Conservation (phyloP, 768 basidiomycete genomes). For the Mycena vitilis region DNA sequence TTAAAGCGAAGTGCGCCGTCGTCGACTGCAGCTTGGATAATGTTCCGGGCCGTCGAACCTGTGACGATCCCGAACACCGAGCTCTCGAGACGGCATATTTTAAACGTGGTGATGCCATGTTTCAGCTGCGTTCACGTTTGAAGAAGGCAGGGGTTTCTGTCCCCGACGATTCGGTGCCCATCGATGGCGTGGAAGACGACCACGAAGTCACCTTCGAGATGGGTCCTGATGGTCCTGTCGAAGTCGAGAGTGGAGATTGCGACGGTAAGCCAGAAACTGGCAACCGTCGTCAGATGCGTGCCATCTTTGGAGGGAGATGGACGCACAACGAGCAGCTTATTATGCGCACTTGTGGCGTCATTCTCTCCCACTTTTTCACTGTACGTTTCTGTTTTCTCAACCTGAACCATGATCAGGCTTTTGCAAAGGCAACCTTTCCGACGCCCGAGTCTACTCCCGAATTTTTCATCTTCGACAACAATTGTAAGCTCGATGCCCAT, state of each 20-base stretch:
- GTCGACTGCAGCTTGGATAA: not conserved
- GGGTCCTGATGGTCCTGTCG: not conserved
- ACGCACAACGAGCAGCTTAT: constrained; percentile 41
- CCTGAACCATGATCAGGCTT: constrained; percentile 1
- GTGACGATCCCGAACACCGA: not conserved
- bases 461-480: constrained; percentile 40
- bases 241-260: not conserved
- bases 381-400: not conserved
- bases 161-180: not conserved
- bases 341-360: constrained; percentile 39
- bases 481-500: constrained; percentile 34
- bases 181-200: not conserved
- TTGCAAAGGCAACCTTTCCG: constrained; percentile 6
- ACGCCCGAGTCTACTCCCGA: constrained; percentile 27
- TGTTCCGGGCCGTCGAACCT: not conserved
- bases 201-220: constrained; percentile 16
- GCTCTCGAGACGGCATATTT: constrained; percentile 10
- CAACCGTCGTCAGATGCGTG: constrained; percentile 26
- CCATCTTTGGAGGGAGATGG: constrained; percentile 32
- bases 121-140: constrained; percentile 2
- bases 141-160: constrained; percentile 3
- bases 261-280: constrained; percentile 28
- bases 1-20: not conserved
- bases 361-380: constrained; percentile 31
- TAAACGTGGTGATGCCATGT: not conserved